phyloP scores from a whole-genome alignment of 2,329 filamentous ascomycete species.

The Aspergillus vadensis region DNA sequence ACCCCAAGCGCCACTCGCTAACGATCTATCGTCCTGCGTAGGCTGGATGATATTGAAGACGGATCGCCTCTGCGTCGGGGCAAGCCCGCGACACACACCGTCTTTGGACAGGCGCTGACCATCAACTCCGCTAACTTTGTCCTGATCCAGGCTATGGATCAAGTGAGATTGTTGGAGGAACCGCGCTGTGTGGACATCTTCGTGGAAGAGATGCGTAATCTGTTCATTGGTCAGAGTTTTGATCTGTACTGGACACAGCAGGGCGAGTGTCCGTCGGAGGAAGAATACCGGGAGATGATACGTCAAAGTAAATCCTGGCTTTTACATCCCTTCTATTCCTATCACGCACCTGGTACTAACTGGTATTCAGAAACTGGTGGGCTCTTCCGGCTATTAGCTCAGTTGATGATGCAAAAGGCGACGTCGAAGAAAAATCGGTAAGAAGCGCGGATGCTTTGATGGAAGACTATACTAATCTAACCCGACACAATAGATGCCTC shows the following conservation, averaged over 20 bases:
- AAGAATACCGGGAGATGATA: conserved; percentile 47
- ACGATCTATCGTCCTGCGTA: neutral
- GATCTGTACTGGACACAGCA: conserved; percentile 46
- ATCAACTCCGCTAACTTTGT: conserved; percentile 52
- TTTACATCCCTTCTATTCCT: neutral
- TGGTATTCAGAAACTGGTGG: conserved; percentile 37
- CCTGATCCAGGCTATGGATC: conserved; percentile 42
- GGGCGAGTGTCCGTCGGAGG: conserved; percentile 38
- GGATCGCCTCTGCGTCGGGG: conserved; percentile 46
- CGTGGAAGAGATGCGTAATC: conserved; percentile 39
- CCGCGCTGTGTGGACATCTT: conserved; percentile 39
- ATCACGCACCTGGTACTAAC: neutral
- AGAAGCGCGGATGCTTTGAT: neutral
- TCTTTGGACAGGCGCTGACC: conserved; percentile 48
- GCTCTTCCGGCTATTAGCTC: conserved; percentile 40
- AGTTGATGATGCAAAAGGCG: conserved; percentile 40
- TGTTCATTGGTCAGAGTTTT: conserved; percentile 45
- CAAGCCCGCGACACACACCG: conserved; percentile 44
- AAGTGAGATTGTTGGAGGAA: conserved; percentile 34
- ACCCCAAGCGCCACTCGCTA: neutral
- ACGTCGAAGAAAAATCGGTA: conserved; percentile 12
- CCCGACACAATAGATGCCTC: conserved; percentile 18
- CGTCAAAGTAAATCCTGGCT: conserved; percentile 29
- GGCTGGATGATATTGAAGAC: conserved; percentile 51
- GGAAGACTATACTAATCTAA: neutral